Percentiles rank a stretch among this genome's conserved stretches.
These are phyloP conservation scores for Brettanomyces bruxellensis DNA, from an alignment of 805 yeast species.

Conservation along the genomic window DNA sequence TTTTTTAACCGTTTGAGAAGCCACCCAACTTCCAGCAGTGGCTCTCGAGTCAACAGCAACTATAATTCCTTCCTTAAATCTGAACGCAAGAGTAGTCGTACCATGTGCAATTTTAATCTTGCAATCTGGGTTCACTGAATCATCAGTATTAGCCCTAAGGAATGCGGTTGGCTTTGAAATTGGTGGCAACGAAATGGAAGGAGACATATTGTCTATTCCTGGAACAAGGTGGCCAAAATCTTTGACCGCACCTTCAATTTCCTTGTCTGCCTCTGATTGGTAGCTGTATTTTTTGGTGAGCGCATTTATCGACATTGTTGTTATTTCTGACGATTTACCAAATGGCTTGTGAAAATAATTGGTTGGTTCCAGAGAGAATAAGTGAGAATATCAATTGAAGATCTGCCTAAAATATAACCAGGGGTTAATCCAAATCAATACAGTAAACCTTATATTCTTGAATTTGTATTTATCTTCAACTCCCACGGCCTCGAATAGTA, in stretches of 20 bases:
- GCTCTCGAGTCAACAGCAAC: conserved; percentile 99
- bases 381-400: no score
- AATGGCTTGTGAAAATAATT: neutral
- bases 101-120: conserved; percentile 97
- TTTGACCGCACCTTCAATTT: conserved; percentile 13
- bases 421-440: no score
- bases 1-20: conserved; percentile 95
- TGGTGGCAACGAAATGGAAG: conserved; percentile 68
- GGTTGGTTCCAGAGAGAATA: no score
- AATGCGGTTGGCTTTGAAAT: conserved; percentile 85
- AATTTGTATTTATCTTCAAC: no score
- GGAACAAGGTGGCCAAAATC: conserved; percentile 11
- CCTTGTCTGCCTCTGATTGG: conserved; percentile 16
- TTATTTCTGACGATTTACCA: neutral
- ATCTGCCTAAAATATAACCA: no score
- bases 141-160: conserved; percentile 96
- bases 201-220: conserved; percentile 31
- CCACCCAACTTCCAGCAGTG: conserved; percentile 96
- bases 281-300: conserved; percentile 20
- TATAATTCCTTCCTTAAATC: conserved; percentile 90
- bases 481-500: neutral
- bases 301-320: conserved; percentile 23
- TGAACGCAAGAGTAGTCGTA: conserved; percentile 95
- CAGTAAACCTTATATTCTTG: no score
- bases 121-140: conserved; percentile 85